Conservation (phyloP, 768 basidiomycete genomes). For the Boletus insuetus region DNA sequence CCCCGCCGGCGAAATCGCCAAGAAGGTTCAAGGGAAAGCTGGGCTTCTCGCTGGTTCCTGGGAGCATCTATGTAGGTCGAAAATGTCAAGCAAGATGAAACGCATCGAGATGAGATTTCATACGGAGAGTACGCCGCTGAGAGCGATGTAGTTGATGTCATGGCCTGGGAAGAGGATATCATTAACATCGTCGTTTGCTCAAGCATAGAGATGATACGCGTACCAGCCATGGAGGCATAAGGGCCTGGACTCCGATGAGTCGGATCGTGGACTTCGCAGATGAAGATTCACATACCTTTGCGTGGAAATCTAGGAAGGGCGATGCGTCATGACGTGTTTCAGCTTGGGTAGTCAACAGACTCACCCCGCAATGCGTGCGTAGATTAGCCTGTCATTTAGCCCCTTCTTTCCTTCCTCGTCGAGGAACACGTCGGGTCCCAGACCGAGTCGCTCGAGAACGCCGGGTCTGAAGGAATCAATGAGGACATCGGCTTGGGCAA, state of each 20-base stretch:
- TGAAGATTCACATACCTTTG: conserved; percentile 41
- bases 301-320: conserved; percentile 51
- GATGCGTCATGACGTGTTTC: neutral
- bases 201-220: conserved; percentile 12
- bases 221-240: conserved; percentile 76
- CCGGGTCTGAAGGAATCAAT: conserved; percentile 86
- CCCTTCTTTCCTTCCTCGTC: conserved; percentile 44
- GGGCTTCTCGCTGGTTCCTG: conserved; percentile 61
- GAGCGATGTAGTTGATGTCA: conserved; percentile 81
- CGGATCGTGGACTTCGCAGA: conserved; percentile 1
- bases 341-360: conserved; percentile 19
- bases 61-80: conserved; percentile 51
- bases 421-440: conserved; percentile 75
- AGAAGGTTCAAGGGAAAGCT: conserved; percentile 72
- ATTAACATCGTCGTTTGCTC: neutral
- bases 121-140: conserved; percentile 73
- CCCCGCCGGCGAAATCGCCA: conserved; percentile 83
- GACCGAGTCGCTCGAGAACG: conserved; percentile 71
- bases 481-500: conserved; percentile 68
- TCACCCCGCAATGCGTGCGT: conserved; percentile 75
- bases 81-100: neutral
- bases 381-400: conserved; percentile 62
- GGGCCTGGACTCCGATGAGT: conserved; percentile 45
- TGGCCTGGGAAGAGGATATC: conserved; percentile 48
- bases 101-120: conserved; percentile 10